phyloP scores from a whole-genome alignment of 441 rosid species.

The Pelargonium myrrhifolium region DNA sequence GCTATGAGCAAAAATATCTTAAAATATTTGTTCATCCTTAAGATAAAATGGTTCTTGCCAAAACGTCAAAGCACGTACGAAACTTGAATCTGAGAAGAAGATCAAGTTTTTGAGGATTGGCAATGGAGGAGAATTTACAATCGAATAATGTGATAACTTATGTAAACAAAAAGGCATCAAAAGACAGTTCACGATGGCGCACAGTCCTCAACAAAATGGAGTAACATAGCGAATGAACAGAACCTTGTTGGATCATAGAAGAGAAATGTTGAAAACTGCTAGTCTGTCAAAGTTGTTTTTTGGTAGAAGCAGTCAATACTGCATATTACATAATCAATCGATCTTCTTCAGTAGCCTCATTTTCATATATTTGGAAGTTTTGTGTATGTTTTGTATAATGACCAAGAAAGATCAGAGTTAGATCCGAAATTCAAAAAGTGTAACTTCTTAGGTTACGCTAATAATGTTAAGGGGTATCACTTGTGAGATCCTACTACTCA shows the following conservation, averaged over 20 bases:
- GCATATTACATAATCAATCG: neutral
- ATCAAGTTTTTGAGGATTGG: slow-evolving; percentile 1
- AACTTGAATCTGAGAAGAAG: neutral
- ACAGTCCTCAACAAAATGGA: slow-evolving; percentile 1
- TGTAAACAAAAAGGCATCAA: neutral
- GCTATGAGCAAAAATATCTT: too few relatives aligned
- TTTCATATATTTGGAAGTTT: neutral
- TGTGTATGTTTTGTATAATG: neutral
- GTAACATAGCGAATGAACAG: neutral
- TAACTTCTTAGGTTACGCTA: neutral
- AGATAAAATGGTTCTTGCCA: too few relatives aligned
- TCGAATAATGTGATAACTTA: neutral
- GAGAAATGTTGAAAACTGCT: neutral
- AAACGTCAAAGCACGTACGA: too few relatives aligned
- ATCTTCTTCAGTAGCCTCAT: neutral
- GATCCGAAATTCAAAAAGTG: neutral
- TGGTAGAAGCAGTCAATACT: neutral
- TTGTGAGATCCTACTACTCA: slow-evolving; percentile 9
- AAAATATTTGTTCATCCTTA: too few relatives aligned
- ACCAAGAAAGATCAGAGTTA: neutral
- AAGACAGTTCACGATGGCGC: neutral
- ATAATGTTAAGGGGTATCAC: slow-evolving; percentile 4
- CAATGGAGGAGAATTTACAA: neutral
- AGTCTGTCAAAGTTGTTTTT: neutral
- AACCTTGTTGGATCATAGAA: neutral